Base-by-base conservation (phyloP, 805 yeast species). In the Starmerella tilneyi region DNA sequence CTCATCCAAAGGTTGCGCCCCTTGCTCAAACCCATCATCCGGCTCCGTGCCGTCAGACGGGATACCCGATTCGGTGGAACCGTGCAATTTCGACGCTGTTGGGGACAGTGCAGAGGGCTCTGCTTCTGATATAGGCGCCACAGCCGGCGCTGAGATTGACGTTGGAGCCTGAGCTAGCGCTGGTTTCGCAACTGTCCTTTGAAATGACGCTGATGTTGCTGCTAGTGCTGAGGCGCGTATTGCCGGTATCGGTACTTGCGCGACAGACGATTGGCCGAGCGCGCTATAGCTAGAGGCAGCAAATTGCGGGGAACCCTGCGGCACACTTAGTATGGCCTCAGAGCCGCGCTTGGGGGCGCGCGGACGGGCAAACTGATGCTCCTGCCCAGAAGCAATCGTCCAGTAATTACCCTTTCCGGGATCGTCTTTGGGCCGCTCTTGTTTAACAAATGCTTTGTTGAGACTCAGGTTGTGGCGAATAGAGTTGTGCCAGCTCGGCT, bases 401-500 rank as follows among this genome's bases (percentile, higher is more conserved):
- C 98, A 89, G 63, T 81, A 89, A 65, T 88, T 95, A 26, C 92
- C 92, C 57, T 68, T 68, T 6, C 72, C 72, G 4, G 72, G 70
- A 34, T 65, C 70, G 33, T 56, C 59, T 54, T 82, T 81, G 11
- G 96, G 88, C 61, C 88, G 81, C 54, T 84, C 94, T 19, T 92
- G 80, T 64, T 89, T 89, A 40, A 81, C 72, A 60, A 89, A 89
- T 0, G 96, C 95, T 60, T 92, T 92, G 64, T 89, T 92, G 56
- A 89, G 71, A 11, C 96, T 85, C 24, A 89, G 68, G 55, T 92
- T 89, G 64, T 89, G 98, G 50, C 98, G 78, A 51, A 89, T 92
- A 27, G 96, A 88, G 65, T 89, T 89, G 64, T 89, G 96, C 98
- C 98, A 89, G 22, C 96, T 96, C 9, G 84, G 81, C 55, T 85